phyloP scores from a whole-genome alignment of 257 asterid species.

The Phtheirospermum japonicum region DNA sequence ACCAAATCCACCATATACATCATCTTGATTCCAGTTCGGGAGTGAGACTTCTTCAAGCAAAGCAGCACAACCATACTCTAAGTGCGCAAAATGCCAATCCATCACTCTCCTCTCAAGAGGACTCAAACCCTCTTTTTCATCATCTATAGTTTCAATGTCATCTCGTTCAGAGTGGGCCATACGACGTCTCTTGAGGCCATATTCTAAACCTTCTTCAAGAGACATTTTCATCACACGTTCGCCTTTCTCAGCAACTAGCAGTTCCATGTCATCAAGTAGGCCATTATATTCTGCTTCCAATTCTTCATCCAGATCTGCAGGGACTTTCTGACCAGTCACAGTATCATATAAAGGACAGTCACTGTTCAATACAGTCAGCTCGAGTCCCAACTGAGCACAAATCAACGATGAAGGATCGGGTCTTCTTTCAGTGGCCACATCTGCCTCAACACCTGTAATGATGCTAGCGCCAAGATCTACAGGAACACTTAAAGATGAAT shows the following conservation, averaged over 20 bases:
- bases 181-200: conserved; percentile 65
- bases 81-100: conserved; percentile 99
- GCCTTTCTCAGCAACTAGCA: conserved; percentile 90
- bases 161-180: conserved; percentile 35
- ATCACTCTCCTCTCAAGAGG: conserved; percentile 98
- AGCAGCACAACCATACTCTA: conserved; percentile 99
- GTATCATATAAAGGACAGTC: conserved; percentile 96
- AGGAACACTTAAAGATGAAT: conserved; percentile 85
- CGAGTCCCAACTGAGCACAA: conserved; percentile 96
- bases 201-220: conserved; percentile 90
- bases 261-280: conserved; percentile 90
- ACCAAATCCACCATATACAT: conserved; percentile 93
- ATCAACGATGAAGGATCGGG: conserved; percentile 96
- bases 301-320: conserved; percentile 77
- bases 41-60: conserved; percentile 90
- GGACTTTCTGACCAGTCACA: conserved; percentile 81
- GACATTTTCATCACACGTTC: conserved; percentile 84
- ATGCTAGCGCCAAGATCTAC: conserved; percentile 99
- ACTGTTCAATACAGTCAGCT: conserved; percentile 88
- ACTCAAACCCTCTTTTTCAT: conserved; percentile 50
- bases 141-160: conserved; percentile 31
- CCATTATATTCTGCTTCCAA: conserved; percentile 90
- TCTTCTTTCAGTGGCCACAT: conserved; percentile 94
- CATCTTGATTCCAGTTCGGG: conserved; percentile 98
- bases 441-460: conserved; percentile 98